Conservation (phyloP, 2,329 filamentous ascomycete genomes). For the Fusarium redolens region DNA sequence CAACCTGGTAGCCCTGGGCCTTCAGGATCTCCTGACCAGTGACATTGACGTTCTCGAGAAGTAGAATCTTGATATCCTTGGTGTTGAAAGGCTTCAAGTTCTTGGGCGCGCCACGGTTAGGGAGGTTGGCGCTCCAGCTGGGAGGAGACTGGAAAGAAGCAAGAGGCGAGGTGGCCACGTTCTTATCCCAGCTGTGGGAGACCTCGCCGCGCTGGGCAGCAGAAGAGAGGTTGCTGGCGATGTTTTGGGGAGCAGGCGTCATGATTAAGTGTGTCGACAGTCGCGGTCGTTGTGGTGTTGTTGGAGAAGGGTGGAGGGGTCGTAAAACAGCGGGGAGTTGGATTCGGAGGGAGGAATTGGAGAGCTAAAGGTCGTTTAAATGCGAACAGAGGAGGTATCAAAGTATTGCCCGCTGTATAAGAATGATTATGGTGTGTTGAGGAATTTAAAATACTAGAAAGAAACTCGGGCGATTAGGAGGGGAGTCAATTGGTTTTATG, state of each 20-base stretch:
- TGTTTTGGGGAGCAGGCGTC: constrained; percentile 61
- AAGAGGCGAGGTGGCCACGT: constrained; percentile 78
- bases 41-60: constrained; percentile 96
- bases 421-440: neutral
- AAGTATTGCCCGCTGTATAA: constrained; percentile 15
- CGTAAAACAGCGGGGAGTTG: constrained; percentile 7
- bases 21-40: constrained; percentile 86
- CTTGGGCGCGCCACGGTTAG: constrained; percentile 65
- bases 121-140: constrained; percentile 64
- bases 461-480: neutral
- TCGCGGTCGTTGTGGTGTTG: constrained; percentile 24
- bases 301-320: constrained; percentile 44
- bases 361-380: constrained; percentile 8
- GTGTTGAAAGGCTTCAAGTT: constrained; percentile 95
- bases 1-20: constrained; percentile 94
- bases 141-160: constrained; percentile 80
- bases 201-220: constrained; percentile 53
- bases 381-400: neutral
- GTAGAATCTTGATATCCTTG: constrained; percentile 93
- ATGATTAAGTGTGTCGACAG: constrained; percentile 47
- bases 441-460: neutral
- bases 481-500: constrained; percentile 35
- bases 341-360: constrained; percentile 12
- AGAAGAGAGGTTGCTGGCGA: constrained; percentile 53
- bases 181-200: constrained; percentile 68